Conservation (phyloP, 345 rosid genomes). For the Erucastrum elatum region DNA sequence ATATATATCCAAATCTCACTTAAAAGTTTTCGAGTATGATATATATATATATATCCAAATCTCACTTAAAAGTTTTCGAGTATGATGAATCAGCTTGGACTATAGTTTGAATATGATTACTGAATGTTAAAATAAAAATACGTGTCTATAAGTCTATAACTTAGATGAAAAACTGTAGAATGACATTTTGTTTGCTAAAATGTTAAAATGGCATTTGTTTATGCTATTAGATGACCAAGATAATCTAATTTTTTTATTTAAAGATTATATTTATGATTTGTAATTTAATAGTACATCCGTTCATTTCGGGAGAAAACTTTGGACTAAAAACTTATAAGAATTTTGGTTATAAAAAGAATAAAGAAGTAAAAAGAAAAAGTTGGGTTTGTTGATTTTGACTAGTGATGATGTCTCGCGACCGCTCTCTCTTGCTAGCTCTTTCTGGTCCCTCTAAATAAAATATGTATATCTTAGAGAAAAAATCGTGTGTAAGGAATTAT, state of each 20-base stretch:
- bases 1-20: background rate
- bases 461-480: constrained; percentile 22
- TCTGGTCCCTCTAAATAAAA: constrained; percentile 34
- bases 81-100: background rate
- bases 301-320: constrained; percentile 17
- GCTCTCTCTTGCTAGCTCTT: constrained; percentile 35
- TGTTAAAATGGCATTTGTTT: background rate
- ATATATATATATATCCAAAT: background rate
- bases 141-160: background rate
- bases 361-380: constrained; percentile 31
- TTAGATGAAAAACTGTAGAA: background rate
- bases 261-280: background rate
- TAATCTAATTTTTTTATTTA: background rate
- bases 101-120: background rate
- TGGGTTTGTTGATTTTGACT: constrained; percentile 41
- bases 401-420: constrained; percentile 43
- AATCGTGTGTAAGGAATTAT: constrained; percentile 37
- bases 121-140: background rate
- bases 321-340: constrained; percentile 10
- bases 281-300: background rate
- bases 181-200: background rate
- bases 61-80: background rate
- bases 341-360: constrained; percentile 19
- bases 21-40: background rate
- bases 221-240: background rate